Evolutionary conservation across 371 early-diverging fungal species (phyloP), one percentile per base, ranked within the genome.

Genomic region (Actinomucor elegans): DNA sequence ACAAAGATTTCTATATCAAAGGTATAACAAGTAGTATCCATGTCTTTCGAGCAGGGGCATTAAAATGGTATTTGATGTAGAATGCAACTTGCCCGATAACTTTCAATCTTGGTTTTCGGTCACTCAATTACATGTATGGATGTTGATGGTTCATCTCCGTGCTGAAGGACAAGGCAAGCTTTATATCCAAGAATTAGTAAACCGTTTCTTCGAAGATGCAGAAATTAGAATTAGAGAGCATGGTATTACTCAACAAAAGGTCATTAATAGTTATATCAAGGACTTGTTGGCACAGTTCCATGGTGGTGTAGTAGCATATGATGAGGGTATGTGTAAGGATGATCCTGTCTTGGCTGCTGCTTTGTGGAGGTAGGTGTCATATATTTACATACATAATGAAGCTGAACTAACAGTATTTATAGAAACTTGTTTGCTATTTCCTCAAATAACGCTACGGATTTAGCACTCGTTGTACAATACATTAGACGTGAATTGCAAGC

Each of bases 71-170:
- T 29, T 38, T 17, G 27, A n/a, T 23, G 17, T 66, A 87, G 86
- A 70, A 9, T 87, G 88, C 52, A 82, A 83, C 20, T 70, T 96
- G 26, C 89, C 89, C 11, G 91, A 91, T 58, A 93, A 89, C 61
- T 95, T 96, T 62, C 94, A 96, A 68, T 88, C 96, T 5, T 98
- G 98, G 98, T 97, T 95, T 56, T 77, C 86, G 15, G 78, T 95
- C 12, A 92, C 93, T 0, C 87, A 91, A 33, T 67, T 98, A 40
- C 96, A 97, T 60, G 84, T 96, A 0, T 98, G 98, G 98, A 86
- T 97, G 84, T 65, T 87, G 57, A 90, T 89, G 88, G 92, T 90
- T 10, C 87, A 94, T 34, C 68, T 90, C 18, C 82, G 93, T 48
- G 83, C 83, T 6, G 87, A 89, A 45, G 67, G 76, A 4, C 72